phyloP scores from a whole-genome alignment of 306 rosid species.

The Arachis stenosperma region DNA sequence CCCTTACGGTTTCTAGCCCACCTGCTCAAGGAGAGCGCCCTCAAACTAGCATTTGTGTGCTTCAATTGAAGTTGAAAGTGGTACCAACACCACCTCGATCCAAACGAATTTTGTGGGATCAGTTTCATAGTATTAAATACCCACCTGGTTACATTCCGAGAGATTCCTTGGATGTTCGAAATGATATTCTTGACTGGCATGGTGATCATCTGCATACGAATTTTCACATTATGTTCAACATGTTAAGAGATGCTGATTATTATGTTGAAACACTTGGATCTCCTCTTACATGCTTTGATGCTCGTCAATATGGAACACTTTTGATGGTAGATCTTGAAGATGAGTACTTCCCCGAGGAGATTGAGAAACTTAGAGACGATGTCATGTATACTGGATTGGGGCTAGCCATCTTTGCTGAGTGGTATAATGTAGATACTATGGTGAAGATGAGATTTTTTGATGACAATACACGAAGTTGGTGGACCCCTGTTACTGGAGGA shows the following conservation, averaged over 20 bases:
- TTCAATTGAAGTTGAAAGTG: conserved; percentile 84
- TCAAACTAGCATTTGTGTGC: conserved; percentile 74
- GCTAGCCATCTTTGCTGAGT: conserved; percentile 87
- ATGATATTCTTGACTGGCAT: conserved; percentile 99
- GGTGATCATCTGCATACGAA: conserved; percentile 98
- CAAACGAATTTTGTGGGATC: conserved; percentile 94
- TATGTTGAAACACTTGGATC: conserved; percentile 92
- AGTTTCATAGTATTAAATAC: conserved; percentile 91
- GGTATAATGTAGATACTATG: conserved; percentile 98
- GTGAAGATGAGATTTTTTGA: conserved; percentile 97
- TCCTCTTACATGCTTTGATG: conserved; percentile 93
- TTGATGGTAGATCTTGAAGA: conserved; percentile 96
- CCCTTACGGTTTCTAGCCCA: conserved; percentile 82
- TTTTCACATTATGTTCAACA: conserved; percentile 96
- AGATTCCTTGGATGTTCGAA: conserved; percentile 96
- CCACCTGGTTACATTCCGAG: conserved; percentile 99
- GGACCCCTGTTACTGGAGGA: conserved; percentile 99
- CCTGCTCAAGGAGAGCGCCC: conserved; percentile 72
- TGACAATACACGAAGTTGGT: conserved; percentile 97
- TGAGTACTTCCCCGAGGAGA: conserved; percentile 93
- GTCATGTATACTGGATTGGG: conserved; percentile 89
- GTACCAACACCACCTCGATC: conserved; percentile 87
- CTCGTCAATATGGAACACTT: conserved; percentile 90
- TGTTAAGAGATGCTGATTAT: conserved; percentile 90
- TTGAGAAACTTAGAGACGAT: conserved; percentile 86